These are phyloP conservation scores for Colletotrichum liaoningense DNA, from an alignment of 2,329 filamentous ascomycete species.

Conservation along the genomic window DNA sequence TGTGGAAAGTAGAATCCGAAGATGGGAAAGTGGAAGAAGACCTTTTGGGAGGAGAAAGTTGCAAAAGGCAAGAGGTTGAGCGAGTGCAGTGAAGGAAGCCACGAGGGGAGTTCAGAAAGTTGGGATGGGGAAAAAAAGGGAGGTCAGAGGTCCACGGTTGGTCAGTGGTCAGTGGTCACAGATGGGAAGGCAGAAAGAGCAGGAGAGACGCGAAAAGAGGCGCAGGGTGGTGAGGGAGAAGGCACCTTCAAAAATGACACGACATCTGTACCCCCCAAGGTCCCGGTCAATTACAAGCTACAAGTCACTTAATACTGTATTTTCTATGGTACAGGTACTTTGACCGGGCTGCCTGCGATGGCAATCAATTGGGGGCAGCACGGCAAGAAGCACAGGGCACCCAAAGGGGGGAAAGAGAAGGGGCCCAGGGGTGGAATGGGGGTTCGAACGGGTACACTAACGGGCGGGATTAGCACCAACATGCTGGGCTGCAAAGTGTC, in stretches of 20 bases:
- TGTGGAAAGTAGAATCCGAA: neutral
- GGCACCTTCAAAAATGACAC: constrained; percentile 29
- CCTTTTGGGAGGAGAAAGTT: constrained; percentile 9
- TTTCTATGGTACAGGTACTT: neutral
- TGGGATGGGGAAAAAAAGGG: neutral
- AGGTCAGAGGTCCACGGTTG: neutral
- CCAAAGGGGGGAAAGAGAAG: neutral
- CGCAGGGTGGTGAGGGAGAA: neutral
- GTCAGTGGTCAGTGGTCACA: neutral
- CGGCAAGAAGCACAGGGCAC: constrained; percentile 20
- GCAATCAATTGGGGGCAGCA: constrained; percentile 29
- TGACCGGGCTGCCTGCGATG: neutral
- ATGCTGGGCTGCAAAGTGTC: constrained; percentile 10
- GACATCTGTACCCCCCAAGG: constrained; percentile 16
- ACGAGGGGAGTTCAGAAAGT: constrained; percentile 8
- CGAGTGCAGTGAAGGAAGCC: constrained; percentile 26
- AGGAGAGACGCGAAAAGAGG: neutral
- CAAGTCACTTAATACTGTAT: neutral
- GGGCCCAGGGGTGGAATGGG: constrained; percentile 1
- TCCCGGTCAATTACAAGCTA: neutral
- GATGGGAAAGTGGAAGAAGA: constrained; percentile 20
- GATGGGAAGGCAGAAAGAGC: neutral
- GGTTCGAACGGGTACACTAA: constrained; percentile 19
- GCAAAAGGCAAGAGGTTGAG: constrained; percentile 15
- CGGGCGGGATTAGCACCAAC: constrained; percentile 10